Conservation (phyloP, 2,329 filamentous ascomycete species). For the Claviceps arundinis region DNA sequence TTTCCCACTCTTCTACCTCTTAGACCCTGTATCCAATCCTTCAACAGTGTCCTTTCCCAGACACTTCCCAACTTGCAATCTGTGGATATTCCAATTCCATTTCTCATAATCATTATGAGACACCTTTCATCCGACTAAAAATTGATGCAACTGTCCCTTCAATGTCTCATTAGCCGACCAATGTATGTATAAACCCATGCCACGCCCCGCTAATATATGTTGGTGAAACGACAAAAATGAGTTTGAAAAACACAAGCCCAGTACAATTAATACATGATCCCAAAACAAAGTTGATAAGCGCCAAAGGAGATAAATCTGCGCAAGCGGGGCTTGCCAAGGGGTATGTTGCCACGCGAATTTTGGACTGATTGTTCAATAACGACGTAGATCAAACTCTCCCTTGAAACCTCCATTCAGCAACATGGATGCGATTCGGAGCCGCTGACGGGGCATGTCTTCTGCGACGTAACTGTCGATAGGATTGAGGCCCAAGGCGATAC, state of each 20-base stretch:
- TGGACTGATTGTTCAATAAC: slow-evolving; percentile 15
- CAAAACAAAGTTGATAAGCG: neutral
- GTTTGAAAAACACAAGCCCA: neutral
- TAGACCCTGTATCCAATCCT: neutral
- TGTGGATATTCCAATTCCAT: neutral
- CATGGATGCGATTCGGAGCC: slow-evolving; percentile 49
- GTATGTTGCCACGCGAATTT: neutral
- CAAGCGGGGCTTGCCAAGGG: neutral
- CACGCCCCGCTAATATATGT: slow-evolving; percentile 2
- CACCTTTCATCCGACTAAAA: neutral
- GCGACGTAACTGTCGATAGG: slow-evolving; percentile 36
- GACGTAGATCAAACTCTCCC: slow-evolving; percentile 41
- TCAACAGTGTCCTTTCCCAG: neutral
- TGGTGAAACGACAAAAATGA: too few species aligned
- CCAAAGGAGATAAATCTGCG: neutral
- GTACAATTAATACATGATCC: neutral
- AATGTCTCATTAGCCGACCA: neutral
- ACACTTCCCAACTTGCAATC: neutral
- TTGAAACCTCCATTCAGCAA: slow-evolving; percentile 54
- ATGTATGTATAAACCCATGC: neutral
- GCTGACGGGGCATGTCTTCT: slow-evolving; percentile 44
- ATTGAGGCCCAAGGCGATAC: slow-evolving; percentile 39
- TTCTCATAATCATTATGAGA: neutral
- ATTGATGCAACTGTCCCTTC: neutral
- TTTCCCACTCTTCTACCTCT: too few species aligned